These are phyloP conservation scores for Colletotrichum trifolii DNA, from an alignment of 2,329 filamentous ascomycete genomes.

Conservation along the genomic window DNA sequence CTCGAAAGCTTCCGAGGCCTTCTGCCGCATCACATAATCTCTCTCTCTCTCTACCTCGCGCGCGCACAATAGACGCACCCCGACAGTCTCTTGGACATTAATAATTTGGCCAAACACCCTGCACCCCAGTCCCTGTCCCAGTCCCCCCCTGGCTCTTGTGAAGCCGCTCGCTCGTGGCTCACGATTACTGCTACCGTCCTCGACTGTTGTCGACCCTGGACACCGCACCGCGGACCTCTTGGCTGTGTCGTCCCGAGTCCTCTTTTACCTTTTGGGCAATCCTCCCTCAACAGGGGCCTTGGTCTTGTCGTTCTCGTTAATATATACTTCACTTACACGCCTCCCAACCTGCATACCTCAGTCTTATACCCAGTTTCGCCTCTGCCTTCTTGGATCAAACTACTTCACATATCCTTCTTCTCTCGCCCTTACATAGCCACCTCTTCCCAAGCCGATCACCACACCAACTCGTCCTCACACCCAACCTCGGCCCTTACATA, in stretches of 20 bases:
- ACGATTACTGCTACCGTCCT: constrained; percentile 33
- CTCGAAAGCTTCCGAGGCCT: constrained; percentile 35
- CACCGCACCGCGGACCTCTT: constrained; percentile 30
- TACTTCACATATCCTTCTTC: too few relatives aligned
- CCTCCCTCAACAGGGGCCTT: constrained; percentile 13
- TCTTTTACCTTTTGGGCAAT: constrained; percentile 27
- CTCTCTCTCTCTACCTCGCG: constrained; percentile 1
- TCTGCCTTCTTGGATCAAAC: constrained; percentile 20
- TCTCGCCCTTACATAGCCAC: background rate
- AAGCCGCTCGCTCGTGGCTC: too few relatives aligned
- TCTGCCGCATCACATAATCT: constrained; percentile 33
- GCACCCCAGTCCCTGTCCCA: constrained; percentile 26
- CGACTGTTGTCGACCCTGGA: constrained; percentile 18
- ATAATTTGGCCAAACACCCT: constrained; percentile 34
- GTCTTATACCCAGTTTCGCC: constrained; percentile 30
- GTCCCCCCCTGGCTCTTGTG: too few relatives aligned
- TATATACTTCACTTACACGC: constrained; percentile 35
- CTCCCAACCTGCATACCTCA: constrained; percentile 9
- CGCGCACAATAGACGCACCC: constrained; percentile 36
- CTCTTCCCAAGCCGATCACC: background rate
- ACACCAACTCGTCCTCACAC: constrained; percentile 5
- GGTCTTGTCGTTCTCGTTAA: constrained; percentile 28
- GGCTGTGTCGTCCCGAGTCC: constrained; percentile 35
- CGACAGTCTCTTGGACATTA: constrained; percentile 34
- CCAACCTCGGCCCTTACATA: background rate